Conservation (phyloP, 192 early-diverging fungal species). For the Pilobolus umbonatus region DNA sequence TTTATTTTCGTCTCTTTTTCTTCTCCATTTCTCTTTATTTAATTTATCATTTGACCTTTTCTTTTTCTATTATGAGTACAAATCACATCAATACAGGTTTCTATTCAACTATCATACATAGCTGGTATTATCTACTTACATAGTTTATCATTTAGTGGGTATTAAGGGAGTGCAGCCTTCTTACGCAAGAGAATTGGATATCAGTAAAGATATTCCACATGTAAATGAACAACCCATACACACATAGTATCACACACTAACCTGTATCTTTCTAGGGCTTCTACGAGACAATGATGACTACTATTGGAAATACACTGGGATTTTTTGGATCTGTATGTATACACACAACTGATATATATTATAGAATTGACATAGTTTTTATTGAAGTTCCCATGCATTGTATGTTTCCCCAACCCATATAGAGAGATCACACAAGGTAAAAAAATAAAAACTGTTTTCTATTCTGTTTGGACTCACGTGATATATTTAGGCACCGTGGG, state of each 20-base stretch:
- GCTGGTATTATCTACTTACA: neutral
- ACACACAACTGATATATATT: neutral
- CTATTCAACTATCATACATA: neutral
- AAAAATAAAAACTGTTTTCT: neutral
- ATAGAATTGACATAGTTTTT: neutral
- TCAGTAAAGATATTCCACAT: slow-evolving; percentile 22
- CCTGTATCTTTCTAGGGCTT: no score
- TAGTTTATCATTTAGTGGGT: slow-evolving; percentile 1
- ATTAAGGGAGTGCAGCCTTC: slow-evolving; percentile 26
- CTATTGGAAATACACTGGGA: slow-evolving; percentile 36
- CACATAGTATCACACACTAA: no score
- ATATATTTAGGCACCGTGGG: slow-evolving; percentile 53
- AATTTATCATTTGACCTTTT: slow-evolving; percentile 14
- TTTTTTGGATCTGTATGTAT: slow-evolving; percentile 36
- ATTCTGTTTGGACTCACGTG: neutral
- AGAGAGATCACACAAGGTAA: slow-evolving; percentile 35
- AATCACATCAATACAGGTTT: neutral
- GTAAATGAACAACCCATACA: slow-evolving; percentile 11
- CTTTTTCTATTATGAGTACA: slow-evolving; percentile 7
- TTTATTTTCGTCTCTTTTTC: neutral
- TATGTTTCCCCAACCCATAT: slow-evolving; percentile 59
- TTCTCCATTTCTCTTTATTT: slow-evolving; percentile 1
- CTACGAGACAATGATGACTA: slow-evolving; percentile 45
- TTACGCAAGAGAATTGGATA: slow-evolving; percentile 24
- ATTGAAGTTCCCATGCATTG: slow-evolving; percentile 33